These are phyloP conservation scores for Manihot esculenta DNA, from an alignment of 441 rosid genomes.

Conservation along the genomic window DNA sequence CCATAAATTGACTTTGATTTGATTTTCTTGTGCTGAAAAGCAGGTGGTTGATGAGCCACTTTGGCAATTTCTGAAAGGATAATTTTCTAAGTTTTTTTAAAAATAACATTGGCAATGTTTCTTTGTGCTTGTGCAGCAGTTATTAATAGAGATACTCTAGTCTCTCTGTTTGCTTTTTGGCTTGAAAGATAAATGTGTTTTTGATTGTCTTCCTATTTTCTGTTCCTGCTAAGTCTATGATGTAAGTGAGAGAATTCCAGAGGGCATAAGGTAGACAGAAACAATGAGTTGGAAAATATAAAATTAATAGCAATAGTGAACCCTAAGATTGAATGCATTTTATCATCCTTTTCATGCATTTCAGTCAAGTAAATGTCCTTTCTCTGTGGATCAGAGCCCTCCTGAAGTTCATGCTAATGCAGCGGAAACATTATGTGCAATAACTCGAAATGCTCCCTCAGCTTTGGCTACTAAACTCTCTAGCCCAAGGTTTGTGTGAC, in stretches of 20 bases:
- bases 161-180: neutral
- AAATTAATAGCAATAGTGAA: neutral
- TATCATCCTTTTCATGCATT: neutral
- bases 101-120: neutral
- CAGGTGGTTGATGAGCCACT: neutral
- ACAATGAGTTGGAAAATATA: neutral
- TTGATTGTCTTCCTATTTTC: neutral
- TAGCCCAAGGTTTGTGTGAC: constrained; percentile 62
- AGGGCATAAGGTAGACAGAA: neutral
- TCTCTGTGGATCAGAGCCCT: constrained; percentile 51
- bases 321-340: neutral
- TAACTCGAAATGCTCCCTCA: constrained; percentile 84
- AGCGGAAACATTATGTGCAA: constrained; percentile 92
- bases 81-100: neutral
- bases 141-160: neutral
- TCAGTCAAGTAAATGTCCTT: constrained; percentile 31
- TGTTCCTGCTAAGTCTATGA: neutral
- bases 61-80: neutral
- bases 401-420: constrained; percentile 96
- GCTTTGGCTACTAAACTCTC: constrained; percentile 91
- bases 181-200: neutral
- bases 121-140: neutral
- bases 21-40: neutral
- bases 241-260: neutral
- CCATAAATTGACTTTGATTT: neutral